phyloP scores from a whole-genome alignment of 1,284 basidiomycete genomes.

The Austroboletus novae-zelandiae region DNA sequence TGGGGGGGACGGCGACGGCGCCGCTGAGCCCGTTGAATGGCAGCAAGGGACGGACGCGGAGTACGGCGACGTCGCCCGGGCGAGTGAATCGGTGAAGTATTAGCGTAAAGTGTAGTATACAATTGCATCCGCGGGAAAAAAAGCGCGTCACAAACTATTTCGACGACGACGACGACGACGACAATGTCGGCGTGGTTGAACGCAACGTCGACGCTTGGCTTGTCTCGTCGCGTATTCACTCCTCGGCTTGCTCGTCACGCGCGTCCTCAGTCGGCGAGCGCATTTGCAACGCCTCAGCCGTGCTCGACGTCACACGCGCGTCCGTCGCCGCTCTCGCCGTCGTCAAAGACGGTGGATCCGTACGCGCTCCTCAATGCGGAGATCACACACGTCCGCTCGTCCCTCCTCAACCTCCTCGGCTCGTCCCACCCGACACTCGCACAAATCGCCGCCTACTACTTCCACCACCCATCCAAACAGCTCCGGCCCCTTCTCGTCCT shows the following conservation, averaged over 20 bases:
- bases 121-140: slow-evolving; percentile 16
- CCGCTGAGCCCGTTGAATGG: slow-evolving; percentile 9
- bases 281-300: slow-evolving; percentile 23
- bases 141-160: not conserved
- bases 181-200: slow-evolving; percentile 25
- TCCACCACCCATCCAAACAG: slow-evolving; percentile 86
- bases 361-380: slow-evolving; percentile 71
- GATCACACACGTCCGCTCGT: slow-evolving; percentile 72
- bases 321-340: slow-evolving; percentile 16
- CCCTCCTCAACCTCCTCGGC: slow-evolving; percentile 80
- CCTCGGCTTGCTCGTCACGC: slow-evolving; percentile 14
- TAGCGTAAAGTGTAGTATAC: not conserved
- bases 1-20: slow-evolving; percentile 9
- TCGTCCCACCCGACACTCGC: slow-evolving; percentile 87
- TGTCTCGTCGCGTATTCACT: slow-evolving; percentile 7
- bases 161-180: slow-evolving; percentile 10
- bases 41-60: slow-evolving; percentile 27
- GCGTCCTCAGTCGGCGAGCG: slow-evolving; percentile 25
- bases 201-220: slow-evolving; percentile 15
- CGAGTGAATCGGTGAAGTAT: slow-evolving; percentile 12
- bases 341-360: slow-evolving; percentile 47
- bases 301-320: slow-evolving; percentile 12
- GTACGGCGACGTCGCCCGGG: slow-evolving; percentile 31
- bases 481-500: slow-evolving; percentile 89
- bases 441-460: slow-evolving; percentile 92